Conservation (phyloP, 192 early-diverging fungal genomes). For the Coemansia sp. region DNA sequence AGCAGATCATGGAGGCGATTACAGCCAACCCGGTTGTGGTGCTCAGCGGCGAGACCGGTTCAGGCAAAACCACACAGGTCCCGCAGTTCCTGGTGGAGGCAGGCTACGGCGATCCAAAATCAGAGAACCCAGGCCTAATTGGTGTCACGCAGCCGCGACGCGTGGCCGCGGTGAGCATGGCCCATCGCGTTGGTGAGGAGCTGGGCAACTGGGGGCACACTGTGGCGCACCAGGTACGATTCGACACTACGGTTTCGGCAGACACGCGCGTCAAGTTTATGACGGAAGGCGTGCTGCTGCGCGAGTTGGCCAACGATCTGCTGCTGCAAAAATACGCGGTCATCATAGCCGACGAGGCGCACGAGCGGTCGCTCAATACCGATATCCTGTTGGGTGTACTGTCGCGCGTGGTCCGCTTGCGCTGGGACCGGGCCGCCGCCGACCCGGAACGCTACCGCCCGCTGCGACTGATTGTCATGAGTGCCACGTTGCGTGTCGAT, state of each 20-base stretch:
- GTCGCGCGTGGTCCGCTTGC: slow-evolving; percentile 78
- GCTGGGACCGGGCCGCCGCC: slow-evolving; percentile 55
- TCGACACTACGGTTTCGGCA: slow-evolving; percentile 73
- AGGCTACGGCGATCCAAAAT: slow-evolving; percentile 86
- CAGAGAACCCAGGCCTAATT: slow-evolving; percentile 81
- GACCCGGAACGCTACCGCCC: slow-evolving; percentile 55
- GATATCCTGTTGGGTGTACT: slow-evolving; percentile 98
- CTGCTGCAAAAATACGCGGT: slow-evolving; percentile 90
- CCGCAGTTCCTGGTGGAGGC: slow-evolving; percentile 98
- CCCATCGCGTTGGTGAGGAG: slow-evolving; percentile 89
- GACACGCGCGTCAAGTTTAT: slow-evolving; percentile 95
- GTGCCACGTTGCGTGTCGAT: slow-evolving; percentile 93
- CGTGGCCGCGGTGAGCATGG: slow-evolving; percentile 96
- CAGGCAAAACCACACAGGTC: slow-evolving; percentile 94
- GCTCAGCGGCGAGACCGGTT: slow-evolving; percentile 97
- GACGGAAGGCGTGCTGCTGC: slow-evolving; percentile 98
- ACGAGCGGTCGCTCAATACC: slow-evolving; percentile 96
- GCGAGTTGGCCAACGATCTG: slow-evolving; percentile 85
- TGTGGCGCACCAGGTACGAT: slow-evolving; percentile 73
- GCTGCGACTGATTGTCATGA: slow-evolving; percentile 96
- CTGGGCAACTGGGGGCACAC: slow-evolving; percentile 68
- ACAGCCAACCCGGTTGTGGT: slow-evolving; percentile 79
- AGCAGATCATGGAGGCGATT: slow-evolving; percentile 97
- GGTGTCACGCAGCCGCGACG: slow-evolving; percentile 98
- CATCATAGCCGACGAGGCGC: slow-evolving; percentile 98